phyloP scores from a whole-genome alignment of 108 stramenopile species.

The Fistulifera pelliculosa region DNA sequence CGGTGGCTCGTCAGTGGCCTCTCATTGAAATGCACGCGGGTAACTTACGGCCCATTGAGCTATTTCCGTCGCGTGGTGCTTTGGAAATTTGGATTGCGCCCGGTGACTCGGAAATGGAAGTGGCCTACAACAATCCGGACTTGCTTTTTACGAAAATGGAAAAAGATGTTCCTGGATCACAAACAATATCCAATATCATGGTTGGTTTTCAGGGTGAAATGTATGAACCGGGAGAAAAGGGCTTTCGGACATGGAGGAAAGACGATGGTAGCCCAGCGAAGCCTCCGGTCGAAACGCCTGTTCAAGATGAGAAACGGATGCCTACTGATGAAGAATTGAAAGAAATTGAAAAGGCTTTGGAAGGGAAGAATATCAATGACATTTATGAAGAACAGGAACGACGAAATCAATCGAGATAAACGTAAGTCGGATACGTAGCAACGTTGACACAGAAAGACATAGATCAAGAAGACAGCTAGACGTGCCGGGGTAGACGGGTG shows the following conservation, averaged over 20 bases:
- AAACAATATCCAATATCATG: constrained; percentile 31
- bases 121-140: constrained; percentile 67
- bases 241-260: constrained; percentile 65
- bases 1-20: constrained; percentile 58
- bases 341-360: constrained; percentile 36
- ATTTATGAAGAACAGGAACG: constrained; percentile 14
- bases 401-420: neutral
- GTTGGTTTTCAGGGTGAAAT: constrained; percentile 79
- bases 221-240: constrained; percentile 56
- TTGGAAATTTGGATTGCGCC: constrained; percentile 72
- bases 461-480: no score
- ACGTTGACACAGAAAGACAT: no score
- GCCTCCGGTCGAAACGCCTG: constrained; percentile 9
- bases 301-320: constrained; percentile 25
- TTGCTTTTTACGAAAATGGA: constrained; percentile 42
- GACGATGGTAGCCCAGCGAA: constrained; percentile 60
- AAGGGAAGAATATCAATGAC: constrained; percentile 26
- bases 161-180: constrained; percentile 10
- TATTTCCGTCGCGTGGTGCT: constrained; percentile 45
- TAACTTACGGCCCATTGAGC: constrained; percentile 60
- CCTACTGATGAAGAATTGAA: constrained; percentile 52
- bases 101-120: constrained; percentile 78
- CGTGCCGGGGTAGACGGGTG: no score
- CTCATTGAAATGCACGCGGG: constrained; percentile 71
- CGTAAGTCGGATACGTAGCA: no score